Evolutionary conservation across 768 basidiomycete species (phyloP).

Genomic region (Suillus occidentalis): DNA sequence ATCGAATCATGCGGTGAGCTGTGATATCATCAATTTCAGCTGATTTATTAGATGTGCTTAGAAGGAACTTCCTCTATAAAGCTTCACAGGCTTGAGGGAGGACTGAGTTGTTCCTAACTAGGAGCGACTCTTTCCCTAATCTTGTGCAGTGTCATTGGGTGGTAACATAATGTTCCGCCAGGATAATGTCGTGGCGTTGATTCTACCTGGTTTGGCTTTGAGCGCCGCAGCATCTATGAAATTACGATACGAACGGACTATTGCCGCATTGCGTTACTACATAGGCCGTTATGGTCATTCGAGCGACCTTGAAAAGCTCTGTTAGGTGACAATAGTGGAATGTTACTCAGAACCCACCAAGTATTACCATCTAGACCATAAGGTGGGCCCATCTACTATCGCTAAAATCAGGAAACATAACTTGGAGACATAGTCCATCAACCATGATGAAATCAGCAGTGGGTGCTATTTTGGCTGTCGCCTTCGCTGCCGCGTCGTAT

Average conservation of each 20-base stretch:
- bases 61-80: too few species aligned
- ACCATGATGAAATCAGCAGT: not conserved
- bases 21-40: too few species aligned
- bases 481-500: not conserved
- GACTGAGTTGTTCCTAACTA: too few species aligned
- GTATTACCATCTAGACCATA: too few species aligned
- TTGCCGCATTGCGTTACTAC: not conserved
- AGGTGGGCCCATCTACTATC: not conserved
- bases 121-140: too few species aligned
- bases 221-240: too few species aligned
- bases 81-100: too few species aligned
- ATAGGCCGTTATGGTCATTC: not conserved
- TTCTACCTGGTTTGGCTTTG: too few species aligned
- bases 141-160: too few species aligned
- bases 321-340: not conserved
- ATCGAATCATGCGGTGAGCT: not conserved
- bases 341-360: not conserved
- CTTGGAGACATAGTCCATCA: not conserved
- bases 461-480: not conserved
- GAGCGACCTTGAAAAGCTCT: not conserved
- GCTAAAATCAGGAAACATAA: not conserved
- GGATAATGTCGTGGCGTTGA: too few species aligned
- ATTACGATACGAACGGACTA: not conserved
- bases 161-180: too few species aligned
- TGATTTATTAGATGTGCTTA: too few species aligned